A percentile compares a stretch with the other conserved stretches of the same genome.
phyloP scores from a whole-genome alignment of 805 yeast species.

The Yamadazyma olivae region DNA sequence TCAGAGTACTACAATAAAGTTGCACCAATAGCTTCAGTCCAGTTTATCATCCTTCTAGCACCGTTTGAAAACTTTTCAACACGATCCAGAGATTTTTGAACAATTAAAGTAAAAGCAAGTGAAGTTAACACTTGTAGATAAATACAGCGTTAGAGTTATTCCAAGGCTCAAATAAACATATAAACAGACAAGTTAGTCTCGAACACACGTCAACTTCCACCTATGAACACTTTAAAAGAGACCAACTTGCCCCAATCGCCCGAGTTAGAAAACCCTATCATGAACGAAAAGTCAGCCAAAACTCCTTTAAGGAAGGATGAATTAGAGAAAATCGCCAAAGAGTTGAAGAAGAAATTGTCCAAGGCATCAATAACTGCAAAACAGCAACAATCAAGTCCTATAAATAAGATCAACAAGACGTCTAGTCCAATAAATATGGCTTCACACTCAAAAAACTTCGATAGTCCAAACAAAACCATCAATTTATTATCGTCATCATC shows the following conservation, averaged over 20 bases:
- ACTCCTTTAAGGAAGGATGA: conserved; percentile 36
- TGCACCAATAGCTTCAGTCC: background rate
- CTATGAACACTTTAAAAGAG: background rate
- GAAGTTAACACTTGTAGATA: too few relatives aligned
- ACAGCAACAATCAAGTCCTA: conserved; percentile 22
- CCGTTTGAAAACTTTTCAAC: background rate
- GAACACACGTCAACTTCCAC: background rate
- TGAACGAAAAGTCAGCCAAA: background rate
- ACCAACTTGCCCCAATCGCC: background rate
- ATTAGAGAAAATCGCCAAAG: conserved; percentile 41
- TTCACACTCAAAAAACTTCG: conserved; percentile 12
- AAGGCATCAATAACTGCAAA: conserved; percentile 45
- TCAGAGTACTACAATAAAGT: background rate
- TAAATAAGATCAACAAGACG: conserved; percentile 8
- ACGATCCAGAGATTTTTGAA: too few relatives aligned
- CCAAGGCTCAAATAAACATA: too few relatives aligned
- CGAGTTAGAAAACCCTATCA: background rate
- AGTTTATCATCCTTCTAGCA: background rate
- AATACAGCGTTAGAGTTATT: too few relatives aligned
- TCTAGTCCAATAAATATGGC: conserved; percentile 23
- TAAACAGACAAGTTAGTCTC: background rate
- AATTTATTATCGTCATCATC: conserved; percentile 22
- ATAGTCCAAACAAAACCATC: conserved; percentile 14
- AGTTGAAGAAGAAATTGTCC: conserved; percentile 38
- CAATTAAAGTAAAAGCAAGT: too few relatives aligned